Percentiles rank a stretch among this genome's conserved stretches.
phyloP scores from a whole-genome alignment of 192 early-diverging fungal species.

The Backusella circina region DNA sequence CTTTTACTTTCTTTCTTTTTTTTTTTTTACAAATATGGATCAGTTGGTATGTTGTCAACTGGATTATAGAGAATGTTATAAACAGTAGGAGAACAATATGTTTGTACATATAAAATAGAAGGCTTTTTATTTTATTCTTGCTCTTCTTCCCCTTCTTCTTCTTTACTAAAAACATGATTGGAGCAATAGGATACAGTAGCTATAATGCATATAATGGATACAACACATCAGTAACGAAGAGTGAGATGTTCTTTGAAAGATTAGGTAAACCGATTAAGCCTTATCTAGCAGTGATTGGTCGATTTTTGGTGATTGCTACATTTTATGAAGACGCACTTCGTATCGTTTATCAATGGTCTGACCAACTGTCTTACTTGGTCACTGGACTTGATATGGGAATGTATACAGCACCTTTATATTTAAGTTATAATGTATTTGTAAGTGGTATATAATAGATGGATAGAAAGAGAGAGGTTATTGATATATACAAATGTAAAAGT shows the following conservation, averaged over 20 bases:
- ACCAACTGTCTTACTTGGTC: constrained; percentile 86
- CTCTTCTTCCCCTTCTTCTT: neutral
- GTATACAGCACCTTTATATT: constrained; percentile 76
- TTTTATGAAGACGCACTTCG: constrained; percentile 91
- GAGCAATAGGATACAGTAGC: neutral
- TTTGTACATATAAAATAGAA: neutral
- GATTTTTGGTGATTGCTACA: constrained; percentile 90
- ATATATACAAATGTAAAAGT: constrained; percentile 16
- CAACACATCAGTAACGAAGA: neutral
- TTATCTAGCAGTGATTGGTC: constrained; percentile 80
- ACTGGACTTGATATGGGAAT: constrained; percentile 75
- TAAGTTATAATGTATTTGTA: constrained; percentile 73
- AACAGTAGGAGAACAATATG: neutral
- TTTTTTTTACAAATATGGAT: neutral
- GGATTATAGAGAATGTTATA: neutral
- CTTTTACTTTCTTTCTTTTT: neutral
- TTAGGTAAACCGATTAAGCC: constrained; percentile 80
- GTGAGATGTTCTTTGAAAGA: constrained; percentile 47
- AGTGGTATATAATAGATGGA: constrained; percentile 12
- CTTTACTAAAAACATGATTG: neutral
- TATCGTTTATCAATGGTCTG: constrained; percentile 82
- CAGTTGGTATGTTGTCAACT: neutral
- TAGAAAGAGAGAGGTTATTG: neutral
- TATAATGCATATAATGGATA: neutral
- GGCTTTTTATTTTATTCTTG: neutral